Percentiles rank a stretch among this genome's conserved stretches.
Evolutionary conservation across 345 rosid species (phyloP).

Genomic region (Citrus trifoliata): DNA sequence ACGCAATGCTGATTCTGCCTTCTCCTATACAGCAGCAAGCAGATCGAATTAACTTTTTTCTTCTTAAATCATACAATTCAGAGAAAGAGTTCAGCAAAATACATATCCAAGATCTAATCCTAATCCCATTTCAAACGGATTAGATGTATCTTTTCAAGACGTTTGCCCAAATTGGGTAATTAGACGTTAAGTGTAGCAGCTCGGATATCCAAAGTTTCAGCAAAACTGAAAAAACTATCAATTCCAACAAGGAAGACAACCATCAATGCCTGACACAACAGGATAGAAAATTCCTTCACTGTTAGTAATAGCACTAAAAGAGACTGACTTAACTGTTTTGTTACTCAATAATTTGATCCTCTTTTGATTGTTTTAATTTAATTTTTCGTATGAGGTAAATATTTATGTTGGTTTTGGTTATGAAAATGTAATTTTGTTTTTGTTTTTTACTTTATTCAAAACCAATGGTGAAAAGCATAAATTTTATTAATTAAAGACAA

Average conservation of each 20-base stretch:
- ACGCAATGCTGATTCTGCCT: slow-evolving; percentile 81
- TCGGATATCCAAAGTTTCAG: not conserved
- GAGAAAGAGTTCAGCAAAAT: not conserved
- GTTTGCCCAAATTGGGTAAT: not conserved
- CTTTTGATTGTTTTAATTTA: too few species aligned
- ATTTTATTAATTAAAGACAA: too few species aligned
- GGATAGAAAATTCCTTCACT: not conserved
- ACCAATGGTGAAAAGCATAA: too few species aligned
- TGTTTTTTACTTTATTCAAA: too few species aligned
- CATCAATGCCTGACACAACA: not conserved
- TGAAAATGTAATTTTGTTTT: too few species aligned
- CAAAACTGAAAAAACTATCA: not conserved
- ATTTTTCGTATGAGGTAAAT: too few species aligned
- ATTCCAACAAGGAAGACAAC: not conserved
- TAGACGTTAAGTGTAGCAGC: not conserved
- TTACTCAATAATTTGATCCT: too few species aligned
- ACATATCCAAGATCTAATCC: not conserved
- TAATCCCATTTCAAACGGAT: not conserved
- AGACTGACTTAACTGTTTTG: not conserved
- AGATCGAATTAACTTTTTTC: slow-evolving; percentile 6
- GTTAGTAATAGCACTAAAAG: not conserved
- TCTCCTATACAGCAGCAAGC: slow-evolving; percentile 52
- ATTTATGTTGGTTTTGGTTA: too few species aligned
- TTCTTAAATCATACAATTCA: not conserved
- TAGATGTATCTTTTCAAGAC: not conserved